Conservation (phyloP, 768 basidiomycete genomes). For the Kwoniella mangroviensis region DNA sequence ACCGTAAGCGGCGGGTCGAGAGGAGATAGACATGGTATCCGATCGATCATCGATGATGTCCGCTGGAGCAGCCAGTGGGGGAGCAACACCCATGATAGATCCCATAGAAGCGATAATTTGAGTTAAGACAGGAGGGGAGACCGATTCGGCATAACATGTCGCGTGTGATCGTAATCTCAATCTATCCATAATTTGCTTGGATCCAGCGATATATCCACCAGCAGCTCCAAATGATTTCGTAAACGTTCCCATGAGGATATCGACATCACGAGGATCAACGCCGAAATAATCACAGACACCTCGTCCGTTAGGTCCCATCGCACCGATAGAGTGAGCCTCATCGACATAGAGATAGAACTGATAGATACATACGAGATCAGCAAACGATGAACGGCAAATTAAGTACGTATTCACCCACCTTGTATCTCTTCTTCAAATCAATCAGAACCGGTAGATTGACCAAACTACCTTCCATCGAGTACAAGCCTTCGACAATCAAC, state of each 20-base stretch:
- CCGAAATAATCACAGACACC: constrained; percentile 95
- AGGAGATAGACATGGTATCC: constrained; percentile 56
- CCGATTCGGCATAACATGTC: constrained; percentile 83
- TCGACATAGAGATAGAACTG: constrained; percentile 96
- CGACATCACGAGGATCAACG: constrained; percentile 76
- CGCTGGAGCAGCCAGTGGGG: constrained; percentile 60
- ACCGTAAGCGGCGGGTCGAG: constrained; percentile 60
- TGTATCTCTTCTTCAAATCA: constrained; percentile 90
- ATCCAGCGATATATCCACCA: constrained; percentile 91
- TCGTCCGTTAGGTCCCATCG: constrained; percentile 89
- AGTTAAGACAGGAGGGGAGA: constrained; percentile 85
- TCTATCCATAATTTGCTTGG: constrained; percentile 75
- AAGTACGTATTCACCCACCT: constrained; percentile 65
- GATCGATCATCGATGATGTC: constrained; percentile 51
- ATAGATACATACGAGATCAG: constrained; percentile 4
- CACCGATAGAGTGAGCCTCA: constrained; percentile 97
- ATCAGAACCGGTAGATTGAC: constrained; percentile 80
- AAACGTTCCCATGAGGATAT: constrained; percentile 98
- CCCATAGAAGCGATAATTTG: constrained; percentile 92
- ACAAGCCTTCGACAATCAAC: constrained; percentile 90
- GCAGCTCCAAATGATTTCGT: constrained; percentile 67
- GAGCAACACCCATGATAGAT: constrained; percentile 84
- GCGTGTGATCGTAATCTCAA: constrained; percentile 81
- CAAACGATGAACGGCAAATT: neutral
- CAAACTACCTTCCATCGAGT: constrained; percentile 98